Evolutionary conservation across 1,139 yeast genomes (phyloP).

Genomic region (Sugiyamaella novakii): DNA sequence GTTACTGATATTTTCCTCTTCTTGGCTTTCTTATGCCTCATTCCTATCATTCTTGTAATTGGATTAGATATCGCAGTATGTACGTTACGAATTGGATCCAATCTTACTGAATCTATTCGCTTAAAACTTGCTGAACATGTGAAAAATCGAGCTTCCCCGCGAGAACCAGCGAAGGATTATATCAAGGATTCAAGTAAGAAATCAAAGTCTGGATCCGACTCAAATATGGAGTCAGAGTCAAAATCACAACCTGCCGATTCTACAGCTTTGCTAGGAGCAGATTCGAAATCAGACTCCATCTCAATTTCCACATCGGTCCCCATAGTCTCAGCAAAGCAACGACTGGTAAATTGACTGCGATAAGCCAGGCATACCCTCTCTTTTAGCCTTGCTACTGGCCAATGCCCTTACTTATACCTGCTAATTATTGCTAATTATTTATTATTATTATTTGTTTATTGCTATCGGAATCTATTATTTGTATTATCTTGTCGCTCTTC

Average conservation of each 20-base stretch:
- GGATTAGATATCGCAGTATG: slow-evolving; percentile 31
- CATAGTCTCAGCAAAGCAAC: neutral
- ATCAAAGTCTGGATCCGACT: neutral
- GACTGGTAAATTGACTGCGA: neutral
- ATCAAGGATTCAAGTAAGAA: neutral
- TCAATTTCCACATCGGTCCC: neutral
- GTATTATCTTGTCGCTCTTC: too few relatives aligned
- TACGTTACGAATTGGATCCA: slow-evolving; percentile 16
- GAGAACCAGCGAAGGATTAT: slow-evolving; percentile 4
- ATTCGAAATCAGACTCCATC: neutral
- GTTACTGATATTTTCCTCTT: slow-evolving; percentile 24
- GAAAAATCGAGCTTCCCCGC: slow-evolving; percentile 2
- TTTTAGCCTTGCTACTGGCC: too few relatives aligned
- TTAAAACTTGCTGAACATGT: slow-evolving; percentile 12
- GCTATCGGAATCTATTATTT: too few relatives aligned
- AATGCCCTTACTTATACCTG: too few relatives aligned
- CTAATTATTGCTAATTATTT: too few relatives aligned
- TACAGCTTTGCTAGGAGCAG: too few relatives aligned
- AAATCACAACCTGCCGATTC: neutral
- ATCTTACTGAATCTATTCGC: slow-evolving; percentile 18
- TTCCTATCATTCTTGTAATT: slow-evolving; percentile 31
- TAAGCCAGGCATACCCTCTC: too few relatives aligned
- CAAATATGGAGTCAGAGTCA: too few relatives aligned
- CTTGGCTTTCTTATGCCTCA: slow-evolving; percentile 32
- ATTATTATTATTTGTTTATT: too few relatives aligned